Conservation (phyloP, 495 filamentous ascomycete species). For the Apiosordaria backusii region DNA sequence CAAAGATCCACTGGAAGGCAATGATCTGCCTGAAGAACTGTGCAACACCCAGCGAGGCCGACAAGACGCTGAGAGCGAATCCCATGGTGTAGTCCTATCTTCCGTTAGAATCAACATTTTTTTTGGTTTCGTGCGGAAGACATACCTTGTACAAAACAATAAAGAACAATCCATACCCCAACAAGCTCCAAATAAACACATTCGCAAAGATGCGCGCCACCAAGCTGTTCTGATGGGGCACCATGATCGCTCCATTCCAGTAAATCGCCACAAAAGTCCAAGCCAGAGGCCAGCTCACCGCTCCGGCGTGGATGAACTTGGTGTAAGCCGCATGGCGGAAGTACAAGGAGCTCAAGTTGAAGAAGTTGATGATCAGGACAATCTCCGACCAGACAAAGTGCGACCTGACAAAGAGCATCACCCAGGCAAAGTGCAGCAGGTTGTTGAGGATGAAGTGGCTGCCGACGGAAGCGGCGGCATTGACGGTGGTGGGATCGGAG, state of each 20-base stretch:
- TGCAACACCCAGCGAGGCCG: conserved; percentile 68
- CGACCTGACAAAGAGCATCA: conserved; percentile 75
- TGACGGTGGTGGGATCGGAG: conserved; percentile 53
- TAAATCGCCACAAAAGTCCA: conserved; percentile 81
- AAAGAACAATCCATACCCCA: conserved; percentile 69
- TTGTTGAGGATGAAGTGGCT: conserved; percentile 84
- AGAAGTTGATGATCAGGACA: conserved; percentile 72
- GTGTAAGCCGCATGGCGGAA: conserved; percentile 69
- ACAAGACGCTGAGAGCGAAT: conserved; percentile 68
- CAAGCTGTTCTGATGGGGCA: conserved; percentile 52
- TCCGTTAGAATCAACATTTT: conserved; percentile 1
- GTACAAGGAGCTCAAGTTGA: conserved; percentile 73
- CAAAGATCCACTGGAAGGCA: conserved; percentile 87
- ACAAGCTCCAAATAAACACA: conserved; percentile 77
- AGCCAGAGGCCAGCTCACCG: conserved; percentile 71
- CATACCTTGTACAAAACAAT: conserved; percentile 59
- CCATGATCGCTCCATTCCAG: conserved; percentile 81
- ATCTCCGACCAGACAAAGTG: conserved; percentile 71
- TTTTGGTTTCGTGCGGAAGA: not conserved
- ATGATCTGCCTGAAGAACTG: conserved; percentile 69
- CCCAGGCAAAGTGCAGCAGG: conserved; percentile 70
- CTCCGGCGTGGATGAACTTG: conserved; percentile 67
- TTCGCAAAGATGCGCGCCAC: conserved; percentile 76
- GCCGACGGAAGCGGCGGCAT: conserved; percentile 70
- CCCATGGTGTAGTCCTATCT: conserved; percentile 74